Conservation (phyloP, 305 asterid genomes). For the Fraxinus sp. region DNA sequence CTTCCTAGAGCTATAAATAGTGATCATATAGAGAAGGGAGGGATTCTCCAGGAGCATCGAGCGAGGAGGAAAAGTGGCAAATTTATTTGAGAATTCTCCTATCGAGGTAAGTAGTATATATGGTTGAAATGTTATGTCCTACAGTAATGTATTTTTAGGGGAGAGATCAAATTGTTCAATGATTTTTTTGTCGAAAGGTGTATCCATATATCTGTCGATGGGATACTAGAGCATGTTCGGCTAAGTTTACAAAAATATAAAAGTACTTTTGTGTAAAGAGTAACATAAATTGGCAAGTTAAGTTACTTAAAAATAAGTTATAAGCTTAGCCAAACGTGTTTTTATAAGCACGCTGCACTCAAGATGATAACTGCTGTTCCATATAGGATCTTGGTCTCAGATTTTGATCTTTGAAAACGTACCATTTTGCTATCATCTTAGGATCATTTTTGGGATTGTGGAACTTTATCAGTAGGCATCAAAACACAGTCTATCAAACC, state of each 20-base stretch:
- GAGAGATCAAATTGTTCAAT: background rate
- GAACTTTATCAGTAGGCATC: background rate
- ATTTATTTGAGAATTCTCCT: background rate
- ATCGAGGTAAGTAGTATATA: background rate
- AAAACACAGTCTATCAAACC: background rate
- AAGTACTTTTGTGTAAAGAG: background rate
- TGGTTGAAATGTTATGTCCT: background rate
- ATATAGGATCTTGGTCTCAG: background rate
- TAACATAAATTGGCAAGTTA: background rate
- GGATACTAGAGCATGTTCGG: background rate
- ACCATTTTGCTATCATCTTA: background rate
- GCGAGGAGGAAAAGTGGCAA: background rate
- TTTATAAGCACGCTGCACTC: background rate
- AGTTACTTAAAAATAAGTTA: background rate
- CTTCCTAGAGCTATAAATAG: background rate
- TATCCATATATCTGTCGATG: background rate
- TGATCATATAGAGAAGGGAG: background rate
- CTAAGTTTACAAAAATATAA: background rate
- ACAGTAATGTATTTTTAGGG: background rate
- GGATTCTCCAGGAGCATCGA: background rate
- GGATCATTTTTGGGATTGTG: background rate
- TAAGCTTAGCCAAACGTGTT: background rate
- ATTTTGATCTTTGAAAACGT: background rate
- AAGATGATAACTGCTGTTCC: background rate
- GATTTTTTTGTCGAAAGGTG: background rate